phyloP scores from a whole-genome alignment of 129 eudicot genomes.

The Smallanthus sonchifolius region DNA sequence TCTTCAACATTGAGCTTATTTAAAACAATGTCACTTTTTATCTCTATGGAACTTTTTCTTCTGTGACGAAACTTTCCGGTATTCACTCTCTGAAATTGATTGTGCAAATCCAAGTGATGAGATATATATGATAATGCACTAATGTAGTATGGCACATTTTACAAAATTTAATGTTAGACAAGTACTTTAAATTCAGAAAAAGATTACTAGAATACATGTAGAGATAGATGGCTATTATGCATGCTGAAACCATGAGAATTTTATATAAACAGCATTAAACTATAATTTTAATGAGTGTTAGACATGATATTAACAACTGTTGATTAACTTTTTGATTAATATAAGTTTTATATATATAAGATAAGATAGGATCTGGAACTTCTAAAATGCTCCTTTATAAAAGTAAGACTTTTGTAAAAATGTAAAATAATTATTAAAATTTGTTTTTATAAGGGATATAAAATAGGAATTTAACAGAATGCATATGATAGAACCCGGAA shows the following conservation, averaged over 20 bases:
- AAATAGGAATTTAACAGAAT: neutral
- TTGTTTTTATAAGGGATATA: neutral
- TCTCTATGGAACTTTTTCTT: constrained; percentile 57
- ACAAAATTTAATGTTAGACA: neutral
- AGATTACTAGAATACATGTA: neutral
- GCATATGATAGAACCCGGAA: too few species aligned
- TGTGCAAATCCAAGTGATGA: constrained; percentile 9
- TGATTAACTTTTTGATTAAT: neutral
- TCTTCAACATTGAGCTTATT: constrained; percentile 46
- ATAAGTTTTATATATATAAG: neutral
- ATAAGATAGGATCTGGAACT: neutral
- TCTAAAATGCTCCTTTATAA: neutral
- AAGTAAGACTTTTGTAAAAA: neutral
- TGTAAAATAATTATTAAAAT: neutral
- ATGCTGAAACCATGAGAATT: neutral
- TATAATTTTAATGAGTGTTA: neutral
- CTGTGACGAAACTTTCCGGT: constrained; percentile 56
- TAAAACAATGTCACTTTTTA: constrained; percentile 38
- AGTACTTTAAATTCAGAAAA: neutral
- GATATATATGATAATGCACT: neutral
- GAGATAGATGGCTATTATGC: neutral
- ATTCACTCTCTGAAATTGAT: constrained; percentile 40
- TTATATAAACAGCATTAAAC: neutral
- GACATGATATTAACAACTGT: neutral
- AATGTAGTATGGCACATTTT: neutral